phyloP scores from a whole-genome alignment of 129 eudicot genomes.

The Cynara cardunculus region DNA sequence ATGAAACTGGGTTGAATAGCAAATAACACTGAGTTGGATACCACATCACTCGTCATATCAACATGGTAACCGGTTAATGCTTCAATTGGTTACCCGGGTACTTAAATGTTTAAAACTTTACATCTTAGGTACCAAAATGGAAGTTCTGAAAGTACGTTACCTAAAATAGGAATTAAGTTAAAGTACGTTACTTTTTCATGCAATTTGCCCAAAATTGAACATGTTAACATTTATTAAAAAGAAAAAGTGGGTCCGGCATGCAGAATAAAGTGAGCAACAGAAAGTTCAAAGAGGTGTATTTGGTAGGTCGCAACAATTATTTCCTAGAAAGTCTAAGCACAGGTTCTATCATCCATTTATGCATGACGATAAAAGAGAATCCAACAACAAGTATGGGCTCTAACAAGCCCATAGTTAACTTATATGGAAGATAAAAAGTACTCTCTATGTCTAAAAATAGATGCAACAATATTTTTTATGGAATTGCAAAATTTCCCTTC shows the following conservation, averaged over 20 bases:
- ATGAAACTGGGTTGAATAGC: too few relatives aligned
- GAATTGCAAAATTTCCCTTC: neutral
- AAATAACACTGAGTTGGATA: too few relatives aligned
- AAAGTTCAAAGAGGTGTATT: neutral
- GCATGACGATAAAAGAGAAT: neutral
- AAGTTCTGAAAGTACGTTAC: too few relatives aligned
- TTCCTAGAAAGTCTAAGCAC: constrained; percentile 1
- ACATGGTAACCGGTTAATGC: too few relatives aligned
- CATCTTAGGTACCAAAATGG: too few relatives aligned
- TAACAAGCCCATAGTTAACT: neutral
- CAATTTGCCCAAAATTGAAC: too few relatives aligned
- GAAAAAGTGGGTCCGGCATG: neutral
- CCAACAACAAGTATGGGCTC: neutral
- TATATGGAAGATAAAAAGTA: neutral
- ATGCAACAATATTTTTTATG: neutral
- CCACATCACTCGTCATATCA: too few relatives aligned
- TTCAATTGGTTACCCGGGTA: too few relatives aligned
- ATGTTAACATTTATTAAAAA: neutral
- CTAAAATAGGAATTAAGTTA: too few relatives aligned
- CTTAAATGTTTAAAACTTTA: too few relatives aligned
- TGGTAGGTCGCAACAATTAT: neutral
- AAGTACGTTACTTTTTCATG: too few relatives aligned
- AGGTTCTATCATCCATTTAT: neutral
- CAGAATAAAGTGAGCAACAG: constrained; percentile 1
- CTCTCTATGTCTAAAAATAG: neutral